Base-by-base conservation (phyloP, 1,139 yeast species). In the Citeromyces hawaiiensis region DNA sequence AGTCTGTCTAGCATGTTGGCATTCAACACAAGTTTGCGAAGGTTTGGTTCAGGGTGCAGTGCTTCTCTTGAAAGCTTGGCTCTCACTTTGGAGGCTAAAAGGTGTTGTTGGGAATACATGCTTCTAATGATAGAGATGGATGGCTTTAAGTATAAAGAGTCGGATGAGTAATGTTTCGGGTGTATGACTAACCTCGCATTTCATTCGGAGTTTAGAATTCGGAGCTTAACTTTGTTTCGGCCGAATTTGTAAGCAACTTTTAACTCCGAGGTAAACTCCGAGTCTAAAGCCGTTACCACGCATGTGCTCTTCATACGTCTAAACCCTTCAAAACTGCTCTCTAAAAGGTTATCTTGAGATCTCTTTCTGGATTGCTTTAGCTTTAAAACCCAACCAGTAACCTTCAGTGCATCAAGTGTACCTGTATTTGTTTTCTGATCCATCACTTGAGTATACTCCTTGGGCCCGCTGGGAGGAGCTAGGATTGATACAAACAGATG, bases 1-100 rank as follows among this genome's bases (percentile, higher is more conserved):
- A 83, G 54, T 46, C 66, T 66, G 52, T 83, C 94, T 44, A 83
- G 65, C 63, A 83, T 61, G 56, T 82, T 83, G 15, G 93, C 91
- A 57, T 83, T 93, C 29, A 76, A 69, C 2, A 83, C 88, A 37
- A 83, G 65, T 38, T 66, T 60, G 44, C 86, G 66, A 41, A 83
- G 63, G 44, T 76, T 63, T 35, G 79, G 72, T 47, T 77, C 82
- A 7, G 72, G 70, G 45, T 69, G 68, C 30, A 71, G 55, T 3
- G 88, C 88, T 53, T 80, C 87, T 43, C 59, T 66, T 34, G 85
- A 73, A 31, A 83, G 69, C 60, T 80, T 82, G 34, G 70, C 52
- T 53, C 85, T 73, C 11, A 83, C 93, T 51, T 68, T 72, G 36
- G 81, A 70, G 29, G 91, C 88, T 43, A 82, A 66, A 25, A 72